Percentiles rank a stretch among this genome's conserved stretches.
phyloP scores from a whole-genome alignment of 805 yeast genomes.

The Wickerhamiella qilinensis region DNA sequence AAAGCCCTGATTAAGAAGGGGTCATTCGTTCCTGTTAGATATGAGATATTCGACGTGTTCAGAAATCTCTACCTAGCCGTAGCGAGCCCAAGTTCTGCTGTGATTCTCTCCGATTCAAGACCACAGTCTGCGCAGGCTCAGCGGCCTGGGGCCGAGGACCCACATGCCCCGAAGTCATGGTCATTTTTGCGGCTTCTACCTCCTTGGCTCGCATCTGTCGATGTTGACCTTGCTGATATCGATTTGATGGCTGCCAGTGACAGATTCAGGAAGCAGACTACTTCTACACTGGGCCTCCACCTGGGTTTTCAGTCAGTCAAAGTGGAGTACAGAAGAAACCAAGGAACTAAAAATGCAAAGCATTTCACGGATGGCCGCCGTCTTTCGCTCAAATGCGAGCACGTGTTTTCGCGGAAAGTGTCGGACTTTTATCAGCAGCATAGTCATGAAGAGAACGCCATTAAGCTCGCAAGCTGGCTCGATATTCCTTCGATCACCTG shows the following conservation, averaged over 20 bases:
- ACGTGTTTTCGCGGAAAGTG: neutral
- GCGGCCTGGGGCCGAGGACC: neutral
- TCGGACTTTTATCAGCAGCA: neutral
- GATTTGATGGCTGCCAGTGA: constrained; percentile 13
- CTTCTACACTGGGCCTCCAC: constrained; percentile 12
- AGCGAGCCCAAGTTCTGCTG: neutral
- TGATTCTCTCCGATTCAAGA: neutral
- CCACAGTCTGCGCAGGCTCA: neutral
- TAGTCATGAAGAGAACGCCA: constrained; percentile 4
- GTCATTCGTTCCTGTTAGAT: constrained; percentile 16
- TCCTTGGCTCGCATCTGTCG: constrained; percentile 9
- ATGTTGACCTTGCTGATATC: constrained; percentile 5
- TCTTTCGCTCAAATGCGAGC: constrained; percentile 4
- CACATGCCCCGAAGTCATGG: neutral
- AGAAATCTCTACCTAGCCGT: constrained; percentile 10
- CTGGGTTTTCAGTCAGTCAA: constrained; percentile 4
- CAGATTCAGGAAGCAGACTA: constrained; percentile 12
- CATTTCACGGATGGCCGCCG: constrained; percentile 12
- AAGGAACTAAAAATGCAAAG: neutral
- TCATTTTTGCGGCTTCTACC: constrained; percentile 12
- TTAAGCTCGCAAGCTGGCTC: constrained; percentile 3
- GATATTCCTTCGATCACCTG: constrained; percentile 7
- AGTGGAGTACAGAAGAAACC: constrained; percentile 6
- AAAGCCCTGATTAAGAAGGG: constrained; percentile 15
- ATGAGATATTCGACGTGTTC: constrained; percentile 21